Evolutionary conservation across 2,329 filamentous ascomycete species (phyloP).

Genomic region (Teratosphaeria viscida): DNA sequence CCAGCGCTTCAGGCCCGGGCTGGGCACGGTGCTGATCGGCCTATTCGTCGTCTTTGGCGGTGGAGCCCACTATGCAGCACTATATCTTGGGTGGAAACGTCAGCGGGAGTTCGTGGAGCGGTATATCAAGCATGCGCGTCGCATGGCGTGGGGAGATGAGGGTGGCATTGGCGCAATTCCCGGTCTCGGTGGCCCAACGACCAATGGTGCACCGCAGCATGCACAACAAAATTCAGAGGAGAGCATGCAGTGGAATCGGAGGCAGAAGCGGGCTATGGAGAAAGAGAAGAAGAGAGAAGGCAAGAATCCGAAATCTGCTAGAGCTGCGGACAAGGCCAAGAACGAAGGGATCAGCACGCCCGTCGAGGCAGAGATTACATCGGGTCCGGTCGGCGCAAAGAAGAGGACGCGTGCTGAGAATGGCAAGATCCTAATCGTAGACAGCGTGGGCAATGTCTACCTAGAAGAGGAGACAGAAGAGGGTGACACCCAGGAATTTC

Average conservation of each 20-base stretch:
- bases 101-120: conserved; percentile 84
- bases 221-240: conserved; percentile 26
- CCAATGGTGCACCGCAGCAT: conserved; percentile 16
- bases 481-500: conserved; percentile 68
- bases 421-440: conserved; percentile 87
- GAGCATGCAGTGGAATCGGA: conserved; percentile 61
- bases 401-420: conserved; percentile 89
- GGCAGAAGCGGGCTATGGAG: conserved; percentile 81
- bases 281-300: conserved; percentile 61
- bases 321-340: conserved; percentile 36
- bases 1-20: conserved; percentile 77
- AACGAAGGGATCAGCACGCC: conserved; percentile 44
- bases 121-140: conserved; percentile 81
- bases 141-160: conserved; percentile 83
- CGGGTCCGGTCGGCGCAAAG: conserved; percentile 62
- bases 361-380: conserved; percentile 39
- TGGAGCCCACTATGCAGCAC: conserved; percentile 72
- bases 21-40: conserved; percentile 73
- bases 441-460: conserved; percentile 84
- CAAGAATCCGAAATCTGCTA: conserved; percentile 30
- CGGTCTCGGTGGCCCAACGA: conserved; percentile 42
- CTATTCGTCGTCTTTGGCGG: conserved; percentile 76
- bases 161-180: conserved; percentile 56
- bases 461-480: conserved; percentile 88
- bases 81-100: conserved; percentile 79